Percentiles rank a stretch among this genome's conserved stretches.
Evolutionary conservation across 1,284 basidiomycete species (phyloP).

Genomic region (Boletus semigastroideus): DNA sequence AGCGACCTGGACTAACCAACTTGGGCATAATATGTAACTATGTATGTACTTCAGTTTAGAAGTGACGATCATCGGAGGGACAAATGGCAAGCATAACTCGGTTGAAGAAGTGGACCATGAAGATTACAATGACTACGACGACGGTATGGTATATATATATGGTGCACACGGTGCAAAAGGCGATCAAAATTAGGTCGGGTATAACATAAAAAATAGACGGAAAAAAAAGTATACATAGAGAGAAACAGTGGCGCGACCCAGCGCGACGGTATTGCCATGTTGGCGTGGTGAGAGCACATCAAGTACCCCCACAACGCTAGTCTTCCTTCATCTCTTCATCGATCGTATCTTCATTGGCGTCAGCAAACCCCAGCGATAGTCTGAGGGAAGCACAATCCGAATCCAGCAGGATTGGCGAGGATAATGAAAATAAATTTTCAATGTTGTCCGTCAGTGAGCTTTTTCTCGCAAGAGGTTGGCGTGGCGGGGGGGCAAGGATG

Average conservation of each 20-base stretch:
- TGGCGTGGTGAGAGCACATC: conserved; percentile 5
- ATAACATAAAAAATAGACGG: conserved; percentile 15
- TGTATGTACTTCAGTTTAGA: neutral
- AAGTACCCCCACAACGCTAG: conserved; percentile 15
- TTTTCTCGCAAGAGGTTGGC: conserved; percentile 26
- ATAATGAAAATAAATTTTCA: conserved; percentile 2
- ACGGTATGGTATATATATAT: neutral
- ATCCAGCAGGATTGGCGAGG: conserved; percentile 9
- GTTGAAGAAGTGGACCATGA: neutral
- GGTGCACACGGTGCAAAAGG: neutral
- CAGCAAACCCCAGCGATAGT: conserved; percentile 7
- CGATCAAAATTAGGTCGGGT: conserved; percentile 15
- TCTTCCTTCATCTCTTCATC: conserved; percentile 28
- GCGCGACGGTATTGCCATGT: conserved; percentile 12
- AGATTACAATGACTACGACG: neutral
- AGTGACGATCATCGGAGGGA: neutral
- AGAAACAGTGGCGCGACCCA: conserved; percentile 7
- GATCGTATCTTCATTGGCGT: conserved; percentile 5
- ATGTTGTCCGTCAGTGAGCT: conserved; percentile 12
- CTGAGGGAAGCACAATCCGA: conserved; percentile 11
- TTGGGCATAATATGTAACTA: neutral
- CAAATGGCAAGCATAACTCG: conserved; percentile 2
- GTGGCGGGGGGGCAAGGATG: conserved; percentile 14
- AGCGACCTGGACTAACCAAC: neutral
- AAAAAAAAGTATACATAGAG: conserved; percentile 2